Evolutionary conservation across 768 basidiomycete genomes (phyloP).

Genomic region (Serendipita vermifera): DNA sequence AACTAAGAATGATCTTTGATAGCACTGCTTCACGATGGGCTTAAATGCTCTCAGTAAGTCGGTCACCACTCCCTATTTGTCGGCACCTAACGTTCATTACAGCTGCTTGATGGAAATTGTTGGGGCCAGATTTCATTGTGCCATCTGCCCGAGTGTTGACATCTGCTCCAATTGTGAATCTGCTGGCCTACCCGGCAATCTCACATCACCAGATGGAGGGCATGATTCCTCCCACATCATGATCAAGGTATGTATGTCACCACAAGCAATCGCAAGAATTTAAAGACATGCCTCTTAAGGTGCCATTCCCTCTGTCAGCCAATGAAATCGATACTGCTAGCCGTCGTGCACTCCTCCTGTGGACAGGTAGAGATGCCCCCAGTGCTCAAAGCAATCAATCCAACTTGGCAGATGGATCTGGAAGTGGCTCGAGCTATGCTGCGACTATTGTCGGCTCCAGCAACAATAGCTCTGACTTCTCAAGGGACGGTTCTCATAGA

Average conservation of each 20-base stretch:
- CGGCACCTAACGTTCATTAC: conserved; percentile 7
- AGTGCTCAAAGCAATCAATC: conserved; percentile 39
- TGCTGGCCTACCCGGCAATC: conserved; percentile 69
- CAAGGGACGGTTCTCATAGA: background rate
- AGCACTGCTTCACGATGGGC: conserved; percentile 70
- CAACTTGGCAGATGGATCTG: conserved; percentile 10
- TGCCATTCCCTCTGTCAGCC: conserved; percentile 68
- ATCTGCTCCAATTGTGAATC: conserved; percentile 83
- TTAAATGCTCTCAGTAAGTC: conserved; percentile 80
- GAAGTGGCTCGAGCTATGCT: conserved; percentile 20
- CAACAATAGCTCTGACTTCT: too few species aligned
- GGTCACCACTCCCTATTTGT: background rate
- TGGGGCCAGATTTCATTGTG: conserved; percentile 87
- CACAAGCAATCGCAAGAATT: background rate
- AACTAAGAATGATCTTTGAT: background rate
- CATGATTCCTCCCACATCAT: conserved; percentile 81
- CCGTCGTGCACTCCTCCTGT: conserved; percentile 56
- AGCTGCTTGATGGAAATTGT: conserved; percentile 85
- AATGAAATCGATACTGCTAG: conserved; percentile 66
- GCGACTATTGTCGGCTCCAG: background rate
- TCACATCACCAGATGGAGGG: conserved; percentile 63
- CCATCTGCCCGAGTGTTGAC: conserved; percentile 71
- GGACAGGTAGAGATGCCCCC: conserved; percentile 64
- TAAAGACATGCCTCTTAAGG: conserved; percentile 33
- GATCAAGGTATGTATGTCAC: conserved; percentile 56